Conservation (phyloP, 2,329 filamentous ascomycete genomes). For the Aciculosporium take region DNA sequence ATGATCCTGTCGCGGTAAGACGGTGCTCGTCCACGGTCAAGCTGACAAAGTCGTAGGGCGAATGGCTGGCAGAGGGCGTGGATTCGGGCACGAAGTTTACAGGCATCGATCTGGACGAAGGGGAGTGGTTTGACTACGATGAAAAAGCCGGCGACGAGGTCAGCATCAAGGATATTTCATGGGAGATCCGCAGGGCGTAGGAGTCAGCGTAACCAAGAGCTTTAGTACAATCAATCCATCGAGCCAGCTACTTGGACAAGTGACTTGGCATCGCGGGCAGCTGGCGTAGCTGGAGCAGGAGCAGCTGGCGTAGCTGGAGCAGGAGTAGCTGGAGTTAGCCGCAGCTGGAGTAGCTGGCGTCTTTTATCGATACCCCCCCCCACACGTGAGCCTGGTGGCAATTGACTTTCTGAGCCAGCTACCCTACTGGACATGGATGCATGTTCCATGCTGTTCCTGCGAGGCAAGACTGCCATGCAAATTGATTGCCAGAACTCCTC, state of each 20-base stretch:
- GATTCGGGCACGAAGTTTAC: conserved; percentile 75
- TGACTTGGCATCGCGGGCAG: too few relatives aligned
- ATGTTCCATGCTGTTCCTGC: too few relatives aligned
- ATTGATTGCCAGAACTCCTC: not conserved
- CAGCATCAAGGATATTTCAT: conserved; percentile 77
- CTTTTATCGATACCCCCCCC: conserved; percentile 1
- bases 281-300: too few relatives aligned
- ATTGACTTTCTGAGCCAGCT: too few relatives aligned
- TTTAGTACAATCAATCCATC: too few relatives aligned
- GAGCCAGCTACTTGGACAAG: too few relatives aligned
- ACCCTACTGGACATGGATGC: too few relatives aligned
- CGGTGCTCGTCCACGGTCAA: not conserved
- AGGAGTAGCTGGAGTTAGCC: too few relatives aligned
- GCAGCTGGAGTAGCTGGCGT: not conserved
- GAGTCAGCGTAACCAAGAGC: too few relatives aligned
- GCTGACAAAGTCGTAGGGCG: conserved; percentile 42
- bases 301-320: too few relatives aligned
- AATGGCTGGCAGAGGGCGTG: conserved; percentile 72
- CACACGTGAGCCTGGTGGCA: too few relatives aligned
- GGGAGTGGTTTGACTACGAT: conserved; percentile 97
- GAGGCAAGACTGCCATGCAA: not conserved
- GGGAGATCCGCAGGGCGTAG: conserved; percentile 69
- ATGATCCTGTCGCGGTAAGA: not conserved
- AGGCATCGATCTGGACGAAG: conserved; percentile 68
- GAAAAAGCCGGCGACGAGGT: conserved; percentile 88